Evolutionary conservation across 805 yeast genomes (phyloP), one percentile per base, ranked within the genome.

Genomic region (Candida odintsovae): DNA sequence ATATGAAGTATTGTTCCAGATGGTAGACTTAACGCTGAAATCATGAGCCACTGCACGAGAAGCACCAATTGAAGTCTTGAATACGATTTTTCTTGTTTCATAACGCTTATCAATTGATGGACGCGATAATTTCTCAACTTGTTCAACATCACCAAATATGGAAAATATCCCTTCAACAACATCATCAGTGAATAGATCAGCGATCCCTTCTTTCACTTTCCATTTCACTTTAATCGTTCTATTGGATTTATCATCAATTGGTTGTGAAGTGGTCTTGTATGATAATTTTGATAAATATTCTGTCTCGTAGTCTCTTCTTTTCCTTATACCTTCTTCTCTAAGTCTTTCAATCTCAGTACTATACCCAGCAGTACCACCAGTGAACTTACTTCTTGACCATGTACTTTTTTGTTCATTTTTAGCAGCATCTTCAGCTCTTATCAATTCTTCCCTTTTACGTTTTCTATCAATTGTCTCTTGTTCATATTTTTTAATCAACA

Each of bases 371-470:
- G 21, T 13, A 2, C 56, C 52, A 15, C 37, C 40, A 0, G 19
- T 38, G 3, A 49, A 48, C 8, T 38, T 40, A 23, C 55, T 47
- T 13, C 43, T 49, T 12, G 29, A 49, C 62, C 62, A 55, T 9
- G 43, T 11, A 20, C 16, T 20, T 6, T 15, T 36, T 2, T 36
- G 25, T 6, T 21, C 28, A n/a, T 36, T 26, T 18, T 28, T 41
- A 6, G 19, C n/a, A 2, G n/a, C 16, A n/a, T 15, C 40, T 29
- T 59, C 64, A 11, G 61, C 58, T 15, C 29, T 38, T 25, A 56
- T 56, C 31, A 59, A 31, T 29, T 58, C 62, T 6, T 51, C 58
- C 25, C 52, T 54, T 61, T 56, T 53, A 22, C 50, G 46, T 15
- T 38, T 47, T 37, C 62, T 42, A 7, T 51, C 50, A 4, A 43